Conservation (phyloP, 805 yeast genomes). For the Kazachstania bromeliacearum region DNA sequence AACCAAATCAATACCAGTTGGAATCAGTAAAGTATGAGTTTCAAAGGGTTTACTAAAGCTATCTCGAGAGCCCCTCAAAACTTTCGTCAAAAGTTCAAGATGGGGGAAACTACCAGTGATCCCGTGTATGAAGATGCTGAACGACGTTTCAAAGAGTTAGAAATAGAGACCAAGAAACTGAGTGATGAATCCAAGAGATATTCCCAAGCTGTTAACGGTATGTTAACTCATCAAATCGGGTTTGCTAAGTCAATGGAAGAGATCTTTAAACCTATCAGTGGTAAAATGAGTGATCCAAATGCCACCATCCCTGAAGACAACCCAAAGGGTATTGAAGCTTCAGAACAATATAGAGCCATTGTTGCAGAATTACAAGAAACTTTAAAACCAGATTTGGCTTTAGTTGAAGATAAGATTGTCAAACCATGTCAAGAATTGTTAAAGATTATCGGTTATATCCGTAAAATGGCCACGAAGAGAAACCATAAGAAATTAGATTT, state of each 20-base stretch:
- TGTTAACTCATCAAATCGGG: constrained; percentile 88
- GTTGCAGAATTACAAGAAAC: constrained; percentile 80
- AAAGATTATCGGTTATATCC: constrained; percentile 66
- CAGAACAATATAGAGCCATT: constrained; percentile 81
- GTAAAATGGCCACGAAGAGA: constrained; percentile 93
- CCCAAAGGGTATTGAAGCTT: constrained; percentile 92
- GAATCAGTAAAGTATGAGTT: constrained; percentile 48
- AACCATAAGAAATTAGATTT: constrained; percentile 91
- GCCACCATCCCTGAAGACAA: constrained; percentile 83
- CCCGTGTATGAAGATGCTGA: constrained; percentile 93
- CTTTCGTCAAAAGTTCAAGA: constrained; percentile 81
- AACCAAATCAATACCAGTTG: neutral
- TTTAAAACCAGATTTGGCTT: constrained; percentile 83
- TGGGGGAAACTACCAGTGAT: constrained; percentile 72
- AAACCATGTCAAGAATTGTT: constrained; percentile 87
- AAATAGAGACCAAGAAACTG: constrained; percentile 77
- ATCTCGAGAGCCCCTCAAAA: constrained; percentile 84
- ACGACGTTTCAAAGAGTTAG: constrained; percentile 88
- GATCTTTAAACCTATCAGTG: constrained; percentile 91
- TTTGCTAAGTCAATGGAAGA: constrained; percentile 94
- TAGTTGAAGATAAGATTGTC: constrained; percentile 83
- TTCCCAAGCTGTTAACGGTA: constrained; percentile 83
- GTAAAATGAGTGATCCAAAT: constrained; percentile 83
- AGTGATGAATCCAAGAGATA: constrained; percentile 87
- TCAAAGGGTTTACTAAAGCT: constrained; percentile 78